Conservation (phyloP, 176 grass and related monocot genomes). For the Paspalum notatum region DNA sequence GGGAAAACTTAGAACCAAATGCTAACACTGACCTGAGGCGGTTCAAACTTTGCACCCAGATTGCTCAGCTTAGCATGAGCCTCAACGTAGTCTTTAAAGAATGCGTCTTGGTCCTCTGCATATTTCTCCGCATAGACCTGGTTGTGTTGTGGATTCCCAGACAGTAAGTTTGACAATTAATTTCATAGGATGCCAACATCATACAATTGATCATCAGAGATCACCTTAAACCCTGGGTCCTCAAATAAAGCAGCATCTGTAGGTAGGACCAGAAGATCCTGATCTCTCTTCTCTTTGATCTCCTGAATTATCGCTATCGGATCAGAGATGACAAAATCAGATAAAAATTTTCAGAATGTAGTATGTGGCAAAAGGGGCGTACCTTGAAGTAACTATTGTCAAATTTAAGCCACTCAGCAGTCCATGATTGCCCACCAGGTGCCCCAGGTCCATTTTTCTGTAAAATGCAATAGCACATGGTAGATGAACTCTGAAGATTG, state of each 20-base stretch:
- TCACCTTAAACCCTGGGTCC: constrained; percentile 86
- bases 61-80: constrained; percentile 98
- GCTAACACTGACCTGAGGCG: constrained; percentile 60
- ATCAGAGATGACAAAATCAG: constrained; percentile 35
- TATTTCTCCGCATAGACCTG: constrained; percentile 89
- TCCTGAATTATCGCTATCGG: constrained; percentile 54
- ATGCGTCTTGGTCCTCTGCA: constrained; percentile 67
- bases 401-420: constrained; percentile 87
- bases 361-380: neutral
- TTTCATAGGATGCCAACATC: neutral
- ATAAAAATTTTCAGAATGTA: constrained; percentile 27
- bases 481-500: constrained; percentile 18
- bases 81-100: constrained; percentile 89
- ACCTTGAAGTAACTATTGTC: constrained; percentile 98
- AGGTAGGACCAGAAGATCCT: constrained; percentile 87
- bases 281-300: constrained; percentile 86
- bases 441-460: constrained; percentile 97
- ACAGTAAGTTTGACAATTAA: constrained; percentile 13
- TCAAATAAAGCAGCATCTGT: constrained; percentile 94
- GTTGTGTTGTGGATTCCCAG: constrained; percentile 27
- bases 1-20: neutral
- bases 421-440: constrained; percentile 99
- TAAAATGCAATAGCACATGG: neutral
- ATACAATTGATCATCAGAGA: constrained; percentile 28
- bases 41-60: constrained; percentile 75